Evolutionary conservation across 78 protist species (phyloP).

Genomic region (Cavenderia fasciculata): DNA sequence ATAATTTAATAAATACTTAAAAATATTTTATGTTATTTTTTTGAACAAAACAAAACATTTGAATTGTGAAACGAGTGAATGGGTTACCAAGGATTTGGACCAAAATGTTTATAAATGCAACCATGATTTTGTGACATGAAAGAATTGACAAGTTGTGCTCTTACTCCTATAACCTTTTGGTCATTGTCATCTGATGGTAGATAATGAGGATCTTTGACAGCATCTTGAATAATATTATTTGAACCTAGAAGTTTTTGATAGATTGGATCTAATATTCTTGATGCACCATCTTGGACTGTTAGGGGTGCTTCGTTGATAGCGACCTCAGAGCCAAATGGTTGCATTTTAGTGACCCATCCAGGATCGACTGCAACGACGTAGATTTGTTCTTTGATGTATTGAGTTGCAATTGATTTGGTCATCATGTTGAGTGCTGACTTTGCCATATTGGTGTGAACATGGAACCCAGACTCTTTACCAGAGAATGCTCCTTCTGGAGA

Average conservation of each 20-base stretch:
- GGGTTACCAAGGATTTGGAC: too few species aligned
- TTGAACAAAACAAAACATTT: too few species aligned
- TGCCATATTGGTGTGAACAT: conserved; percentile 98
- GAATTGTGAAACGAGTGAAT: too few species aligned
- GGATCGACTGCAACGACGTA: conserved; percentile 85
- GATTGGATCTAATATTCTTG: conserved; percentile 94
- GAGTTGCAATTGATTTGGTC: conserved; percentile 88
- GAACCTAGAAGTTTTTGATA: too few species aligned
- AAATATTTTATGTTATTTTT: too few species aligned
- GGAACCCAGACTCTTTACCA: conserved; percentile 67
- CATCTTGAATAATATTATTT: too few species aligned
- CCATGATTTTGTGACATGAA: neutral
- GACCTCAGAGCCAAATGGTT: neutral
- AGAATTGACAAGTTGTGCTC: too few species aligned
- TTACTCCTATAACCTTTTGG: too few species aligned
- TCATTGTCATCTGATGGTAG: too few species aligned
- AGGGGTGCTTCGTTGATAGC: conserved; percentile 81
- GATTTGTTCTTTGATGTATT: conserved; percentile 71
- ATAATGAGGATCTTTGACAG: too few species aligned
- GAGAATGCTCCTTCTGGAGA: conserved; percentile 94
- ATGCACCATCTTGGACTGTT: conserved; percentile 93
- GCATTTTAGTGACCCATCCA: conserved; percentile 83
- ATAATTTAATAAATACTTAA: too few species aligned
- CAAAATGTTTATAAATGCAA: too few species aligned
- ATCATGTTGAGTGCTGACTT: conserved; percentile 96